Conservation (phyloP, 805 yeast species). For the Candida tibetensis region DNA sequence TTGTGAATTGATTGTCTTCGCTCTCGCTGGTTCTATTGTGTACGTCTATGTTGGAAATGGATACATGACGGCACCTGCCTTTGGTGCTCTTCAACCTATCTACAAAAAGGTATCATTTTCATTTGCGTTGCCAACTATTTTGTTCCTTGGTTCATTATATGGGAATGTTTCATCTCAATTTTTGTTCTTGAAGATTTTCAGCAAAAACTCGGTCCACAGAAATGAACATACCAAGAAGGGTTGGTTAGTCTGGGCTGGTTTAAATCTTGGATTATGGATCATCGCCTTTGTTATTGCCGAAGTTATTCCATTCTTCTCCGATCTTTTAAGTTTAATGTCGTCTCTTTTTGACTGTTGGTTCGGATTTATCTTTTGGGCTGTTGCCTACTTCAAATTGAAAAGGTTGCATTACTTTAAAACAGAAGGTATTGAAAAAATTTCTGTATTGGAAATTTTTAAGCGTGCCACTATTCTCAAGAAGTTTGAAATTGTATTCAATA, state of each 20-base stretch:
- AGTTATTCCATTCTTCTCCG: slow-evolving; percentile 63
- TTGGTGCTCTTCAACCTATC: slow-evolving; percentile 47
- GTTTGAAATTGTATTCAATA: slow-evolving; percentile 34
- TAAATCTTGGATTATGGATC: slow-evolving; percentile 47
- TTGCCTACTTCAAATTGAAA: slow-evolving; percentile 50
- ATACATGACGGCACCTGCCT: slow-evolving; percentile 58
- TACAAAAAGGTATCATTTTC: slow-evolving; percentile 56
- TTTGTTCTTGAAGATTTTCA: slow-evolving; percentile 46
- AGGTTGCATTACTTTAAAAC: slow-evolving; percentile 18
- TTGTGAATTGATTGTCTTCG: slow-evolving; percentile 48
- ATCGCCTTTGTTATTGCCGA: slow-evolving; percentile 58
- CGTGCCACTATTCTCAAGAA: slow-evolving; percentile 28
- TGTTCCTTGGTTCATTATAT: slow-evolving; percentile 56
- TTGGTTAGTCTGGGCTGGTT: slow-evolving; percentile 51
- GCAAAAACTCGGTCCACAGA: slow-evolving; percentile 41
- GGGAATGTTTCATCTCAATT: slow-evolving; percentile 55
- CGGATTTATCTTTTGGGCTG: slow-evolving; percentile 63
- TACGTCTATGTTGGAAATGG: slow-evolving; percentile 57
- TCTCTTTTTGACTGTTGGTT: slow-evolving; percentile 66
- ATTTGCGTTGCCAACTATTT: slow-evolving; percentile 58
- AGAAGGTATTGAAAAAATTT: slow-evolving; percentile 19
- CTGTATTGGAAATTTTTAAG: slow-evolving; percentile 23
- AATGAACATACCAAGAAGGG: slow-evolving; percentile 48
- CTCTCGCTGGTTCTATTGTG: slow-evolving; percentile 55
- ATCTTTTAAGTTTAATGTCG: slow-evolving; percentile 54